phyloP scores from a whole-genome alignment of 2,329 filamentous ascomycete genomes.

The Fonsecaea erecta region DNA sequence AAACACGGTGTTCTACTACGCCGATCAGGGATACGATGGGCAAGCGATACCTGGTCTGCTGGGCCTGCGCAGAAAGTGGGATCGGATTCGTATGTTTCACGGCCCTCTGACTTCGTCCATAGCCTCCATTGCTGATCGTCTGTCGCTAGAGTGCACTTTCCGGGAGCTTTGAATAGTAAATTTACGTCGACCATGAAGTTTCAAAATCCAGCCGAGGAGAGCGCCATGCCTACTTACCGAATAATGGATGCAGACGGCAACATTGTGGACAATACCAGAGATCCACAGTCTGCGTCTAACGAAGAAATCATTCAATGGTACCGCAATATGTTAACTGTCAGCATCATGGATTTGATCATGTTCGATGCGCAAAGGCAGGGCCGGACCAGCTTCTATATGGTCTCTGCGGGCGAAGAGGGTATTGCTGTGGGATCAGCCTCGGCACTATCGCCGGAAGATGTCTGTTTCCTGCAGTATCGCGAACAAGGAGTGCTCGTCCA shows the following conservation, averaged over 20 bases:
- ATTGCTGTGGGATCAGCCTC: slow-evolving; percentile 88
- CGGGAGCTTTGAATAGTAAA: slow-evolving; percentile 91
- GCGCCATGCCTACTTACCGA: slow-evolving; percentile 87
- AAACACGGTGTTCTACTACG: slow-evolving; percentile 16
- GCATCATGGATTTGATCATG: slow-evolving; percentile 96
- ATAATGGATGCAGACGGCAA: slow-evolving; percentile 86
- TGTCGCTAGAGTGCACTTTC: slow-evolving; percentile 67
- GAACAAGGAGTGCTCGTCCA: slow-evolving; percentile 91
- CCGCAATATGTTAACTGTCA: slow-evolving; percentile 69
- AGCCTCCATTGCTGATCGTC: slow-evolving; percentile 14
- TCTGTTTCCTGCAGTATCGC: slow-evolving; percentile 92
- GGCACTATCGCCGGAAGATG: slow-evolving; percentile 79
- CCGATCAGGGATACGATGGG: slow-evolving; percentile 28
- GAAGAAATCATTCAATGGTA: slow-evolving; percentile 66
- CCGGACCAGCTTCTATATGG: slow-evolving; percentile 96
- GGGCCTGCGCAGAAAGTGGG: slow-evolving; percentile 42
- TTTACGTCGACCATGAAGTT: slow-evolving; percentile 84
- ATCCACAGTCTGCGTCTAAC: slow-evolving; percentile 67
- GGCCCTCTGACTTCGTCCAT: not conserved
- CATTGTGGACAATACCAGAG: slow-evolving; percentile 74
- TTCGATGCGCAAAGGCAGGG: slow-evolving; percentile 96
- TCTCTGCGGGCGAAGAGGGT: slow-evolving; percentile 89
- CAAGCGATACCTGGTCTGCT: slow-evolving; percentile 31
- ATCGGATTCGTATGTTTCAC: slow-evolving; percentile 60
- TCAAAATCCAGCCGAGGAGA: slow-evolving; percentile 70